Percentiles rank a stretch among this genome's conserved stretches.
phyloP scores from a whole-genome alignment of 2,329 filamentous ascomycete genomes.

The Exophiala aquamarina region DNA sequence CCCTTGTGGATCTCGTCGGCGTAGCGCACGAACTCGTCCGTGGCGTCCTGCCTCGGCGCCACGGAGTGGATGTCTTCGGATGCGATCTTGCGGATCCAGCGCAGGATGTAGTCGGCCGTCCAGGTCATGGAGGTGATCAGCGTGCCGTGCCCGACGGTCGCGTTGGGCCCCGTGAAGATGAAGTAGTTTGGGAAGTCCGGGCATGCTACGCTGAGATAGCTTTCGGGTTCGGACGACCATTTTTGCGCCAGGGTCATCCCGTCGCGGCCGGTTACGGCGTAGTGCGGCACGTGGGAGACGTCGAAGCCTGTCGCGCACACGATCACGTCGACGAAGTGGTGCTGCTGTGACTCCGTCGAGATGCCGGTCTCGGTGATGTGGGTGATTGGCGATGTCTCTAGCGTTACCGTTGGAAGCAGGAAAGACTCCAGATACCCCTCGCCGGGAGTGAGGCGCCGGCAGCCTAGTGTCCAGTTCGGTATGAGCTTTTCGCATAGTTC shows the following conservation, averaged over 20 bases:
- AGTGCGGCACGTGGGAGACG: constrained; percentile 37
- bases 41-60: constrained; percentile 30
- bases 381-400: constrained; percentile 34
- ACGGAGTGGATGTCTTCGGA: constrained; percentile 34
- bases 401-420: constrained; percentile 37
- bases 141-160: constrained; percentile 32
- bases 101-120: constrained; percentile 32
- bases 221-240: constrained; percentile 31
- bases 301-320: constrained; percentile 46
- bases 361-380: constrained; percentile 34
- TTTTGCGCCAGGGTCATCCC: constrained; percentile 30
- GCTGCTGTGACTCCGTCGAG: constrained; percentile 23
- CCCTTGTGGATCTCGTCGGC: constrained; percentile 35
- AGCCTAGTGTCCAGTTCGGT: constrained; percentile 38
- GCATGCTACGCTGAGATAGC: constrained; percentile 31
- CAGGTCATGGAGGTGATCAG: constrained; percentile 29
- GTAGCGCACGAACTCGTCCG: constrained; percentile 36
- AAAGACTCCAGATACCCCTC: constrained; percentile 54
- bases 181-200: constrained; percentile 37
- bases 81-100: constrained; percentile 34
- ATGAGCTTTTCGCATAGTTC: constrained; percentile 26
- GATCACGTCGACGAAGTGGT: constrained; percentile 32
- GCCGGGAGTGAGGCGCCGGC: constrained; percentile 51
- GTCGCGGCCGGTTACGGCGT: constrained; percentile 34
- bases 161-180: constrained; percentile 34